Base-by-base conservation (phyloP, 2,329 filamentous ascomycete species). In the Fusarium falciforme region DNA sequence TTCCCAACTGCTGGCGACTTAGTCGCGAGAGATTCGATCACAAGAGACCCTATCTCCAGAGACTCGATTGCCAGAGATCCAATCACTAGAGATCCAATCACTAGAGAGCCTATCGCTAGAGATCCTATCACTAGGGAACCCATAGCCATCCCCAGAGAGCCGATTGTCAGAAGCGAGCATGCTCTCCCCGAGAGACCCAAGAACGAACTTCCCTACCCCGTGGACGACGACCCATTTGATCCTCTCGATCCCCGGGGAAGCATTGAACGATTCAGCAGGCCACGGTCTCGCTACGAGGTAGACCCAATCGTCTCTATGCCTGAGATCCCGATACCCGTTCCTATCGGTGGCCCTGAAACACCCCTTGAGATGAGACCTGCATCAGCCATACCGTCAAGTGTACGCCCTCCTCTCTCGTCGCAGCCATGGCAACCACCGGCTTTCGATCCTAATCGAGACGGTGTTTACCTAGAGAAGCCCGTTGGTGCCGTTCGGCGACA, bases 401-500 rank as follows among this genome's bases (percentile, higher is more conserved):
- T 61, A 29, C 73, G 70, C 5, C 25, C 73, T 17, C 71, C 72
- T 14, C 64, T 70, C 7, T 68, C 78, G 9, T 75, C 78, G 20
- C 80, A 81, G 27, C 76, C 82, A 27, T 89, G 88, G 86, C 84
- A 87, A 40, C 85, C 86, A 3, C 79, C 82, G 6, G 77, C 82
- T 6, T 88, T 88, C 61, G 84, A 87, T 47, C 86, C 84, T 57
- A 73, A 77, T 64, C 76, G 81, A 60, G 80, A 83, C 49, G 76
- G 77, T 2, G 68, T 79, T 16, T 77, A 77, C 31, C 73, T 81
- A 9, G 84, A 86, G n/a, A 81, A 82, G 42, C 81, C 84, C 7
- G 78, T 87, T 25, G 84, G 85, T 5, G 83, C 86, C 2, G 90
- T 87, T 74, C 84, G 88, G 47, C 86, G 88, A 7, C 89, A 87